Evolutionary conservation across 345 rosid genomes (phyloP), one percentile per base, ranked within the genome.

Genomic region (Citrus australasica): DNA sequence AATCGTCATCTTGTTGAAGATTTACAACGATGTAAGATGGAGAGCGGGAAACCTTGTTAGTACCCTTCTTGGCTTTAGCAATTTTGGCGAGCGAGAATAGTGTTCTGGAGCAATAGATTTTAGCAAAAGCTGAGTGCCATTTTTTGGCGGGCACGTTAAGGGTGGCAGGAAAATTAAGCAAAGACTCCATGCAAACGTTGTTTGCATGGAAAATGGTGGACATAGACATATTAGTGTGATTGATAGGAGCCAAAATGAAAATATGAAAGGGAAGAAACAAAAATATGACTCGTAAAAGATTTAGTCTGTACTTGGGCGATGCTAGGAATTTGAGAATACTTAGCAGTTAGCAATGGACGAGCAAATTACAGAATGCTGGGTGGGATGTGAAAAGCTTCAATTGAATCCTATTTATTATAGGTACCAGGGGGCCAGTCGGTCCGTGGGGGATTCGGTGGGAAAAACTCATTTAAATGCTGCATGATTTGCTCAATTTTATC

Each of bases 101-200:
- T 78, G 88, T 77, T 83, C 90, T 81, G 28, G 84, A 86, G 76
- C 95, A 91, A 65, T 87, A 86, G 67, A 93, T 83, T 38, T 80
- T 80, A 13, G 76, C 38, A 56, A 89, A 84, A 8, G 92, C 92
- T 38, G 77, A 62, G n/a, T 82, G 92, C 97, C 95, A 93, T 40
- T 84, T 86, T 48, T 84, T 85, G 74, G 51, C 69, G 61, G 90
- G 28, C 73, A 77, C 66, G 82, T 69, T 65, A 63, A 78, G 30
- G 40, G 77, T 70, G 73, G 76, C 55, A 7, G 90, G 85, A 32
- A 76, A 69, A n/a, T 79, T 32, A 7, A 85, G 82, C 30, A 89
- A 76, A 68, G 46, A 8, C 60, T 86, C 86, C 9, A 76, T 85
- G 77, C 75, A 71, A 2, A 64, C 53, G 9, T 0, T 0, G 0